Evolutionary conservation across 78 protist genomes (phyloP), one percentile per base, ranked within the genome.

Genomic region (Dictyostelium firmibasis): DNA sequence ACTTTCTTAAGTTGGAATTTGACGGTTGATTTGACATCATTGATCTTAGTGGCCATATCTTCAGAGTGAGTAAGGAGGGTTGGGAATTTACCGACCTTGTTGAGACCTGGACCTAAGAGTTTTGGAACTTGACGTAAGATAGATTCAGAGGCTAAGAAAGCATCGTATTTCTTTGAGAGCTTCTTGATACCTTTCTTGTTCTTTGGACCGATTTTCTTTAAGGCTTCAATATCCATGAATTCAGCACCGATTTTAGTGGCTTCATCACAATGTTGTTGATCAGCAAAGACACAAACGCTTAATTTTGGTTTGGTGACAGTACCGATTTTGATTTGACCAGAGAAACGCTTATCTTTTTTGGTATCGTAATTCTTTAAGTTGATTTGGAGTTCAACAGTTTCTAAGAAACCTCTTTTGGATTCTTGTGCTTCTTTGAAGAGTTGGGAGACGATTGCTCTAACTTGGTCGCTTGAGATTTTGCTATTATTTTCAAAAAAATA

Each of bases 31-130:
- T 97, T 94, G 91, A 97, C 67, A 91, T 99, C 99, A 84, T 93
- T 88, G 85, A 97, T 95, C 99, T 99, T 99, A 91, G 31, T 85
- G 60, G 76, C 74, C 85, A 99, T 77, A 85, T 96, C 92, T 33
- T 99, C 99, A 81, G 20, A 16, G 97, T 95, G 96, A 38, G 96
- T 29, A 36, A 99, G 31, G 67, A 92, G 97, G 85, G 99, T 36
- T 67, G 99, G 99, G 99, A 99, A 99, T 98, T 99, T 99, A 83
- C 99, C 99, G 89, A 99, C 99, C 98, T 99, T 99, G 99, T 95
- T 98, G 91, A 99, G 98, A 70, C 99, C 98, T 60, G 99, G 99
- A 57, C 99, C 99, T 77, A 99, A 94, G 16, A 99, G 75, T 84
- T 99, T 98, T 20, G 99, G 99, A 44, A 99, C 91, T 96, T 96